Evolutionary conservation across 306 rosid species (phyloP).

Genomic region (Datisca glomerata): DNA sequence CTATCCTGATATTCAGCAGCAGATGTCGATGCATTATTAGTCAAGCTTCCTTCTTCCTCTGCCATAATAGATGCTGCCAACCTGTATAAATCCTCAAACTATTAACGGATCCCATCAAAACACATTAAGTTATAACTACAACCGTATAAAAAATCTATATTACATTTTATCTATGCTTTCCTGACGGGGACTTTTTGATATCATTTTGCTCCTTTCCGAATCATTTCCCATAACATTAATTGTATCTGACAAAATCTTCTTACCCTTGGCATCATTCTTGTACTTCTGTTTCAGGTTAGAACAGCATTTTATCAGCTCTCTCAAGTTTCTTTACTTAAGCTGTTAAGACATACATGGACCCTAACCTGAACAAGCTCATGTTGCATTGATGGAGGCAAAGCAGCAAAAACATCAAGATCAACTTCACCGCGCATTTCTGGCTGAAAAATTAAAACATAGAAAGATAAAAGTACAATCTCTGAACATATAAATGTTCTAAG

Average conservation of each 20-base stretch:
- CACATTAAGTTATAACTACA: constrained; percentile 4
- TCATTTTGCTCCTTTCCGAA: constrained; percentile 20
- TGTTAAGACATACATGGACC: neutral
- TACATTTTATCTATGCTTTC: constrained; percentile 60
- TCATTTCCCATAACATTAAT: constrained; percentile 17
- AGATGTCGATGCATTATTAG: constrained; percentile 26
- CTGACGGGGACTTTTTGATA: constrained; percentile 14
- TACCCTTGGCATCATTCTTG: constrained; percentile 29
- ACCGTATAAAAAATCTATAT: constrained; percentile 17
- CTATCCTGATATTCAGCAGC: constrained; percentile 22
- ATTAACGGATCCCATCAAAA: constrained; percentile 17
- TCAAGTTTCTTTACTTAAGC: constrained; percentile 1
- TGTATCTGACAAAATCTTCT: constrained; percentile 24
- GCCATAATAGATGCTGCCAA: constrained; percentile 76
- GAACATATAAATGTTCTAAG: neutral
- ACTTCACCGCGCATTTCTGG: constrained; percentile 3
- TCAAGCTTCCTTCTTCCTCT: constrained; percentile 40
- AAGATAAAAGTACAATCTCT: neutral
- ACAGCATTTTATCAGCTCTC: constrained; percentile 8
- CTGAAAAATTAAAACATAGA: constrained; percentile 4
- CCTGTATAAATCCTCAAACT: constrained; percentile 32
- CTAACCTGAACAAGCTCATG: constrained; percentile 5
- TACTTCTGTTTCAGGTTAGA: constrained; percentile 10
- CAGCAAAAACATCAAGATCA: constrained; percentile 3
- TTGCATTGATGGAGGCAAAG: constrained; percentile 3